Base-by-base conservation (phyloP, 208 protist species). In the Acanthamoeba healyi region DNA sequence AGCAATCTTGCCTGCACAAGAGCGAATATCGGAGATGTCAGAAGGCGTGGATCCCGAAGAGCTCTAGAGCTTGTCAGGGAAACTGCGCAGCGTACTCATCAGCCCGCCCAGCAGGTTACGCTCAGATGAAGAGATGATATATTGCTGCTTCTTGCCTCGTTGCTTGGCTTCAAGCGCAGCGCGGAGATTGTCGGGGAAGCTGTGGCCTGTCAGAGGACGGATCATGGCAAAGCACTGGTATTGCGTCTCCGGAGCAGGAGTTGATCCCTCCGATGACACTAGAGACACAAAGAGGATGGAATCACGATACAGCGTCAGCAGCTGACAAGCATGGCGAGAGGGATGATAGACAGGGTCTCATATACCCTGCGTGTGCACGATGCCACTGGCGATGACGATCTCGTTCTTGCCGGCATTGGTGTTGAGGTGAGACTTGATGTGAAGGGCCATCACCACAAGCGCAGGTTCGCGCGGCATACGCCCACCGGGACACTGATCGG, bases 371-470 rank as follows among this genome's bases (percentile, higher is more conserved):
- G 29, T 94, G 95, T 99, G 98, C 9, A 98, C 63, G 0, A 99
- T 96, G 44, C 97, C 94, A 40, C 98, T 98, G 22, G 97, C 97
- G 40, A 96, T 94, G n/a, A 98, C 94, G 61, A 99, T 97, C 86
- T 99, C 99, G 94, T 99, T 98, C 36, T 74, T 84, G 5, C 96
- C 94, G 7, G 95, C 96, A 24, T 96, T 97, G 74, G 81, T 96
- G 81, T 98, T 98, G 7, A 98, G 94, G 63, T 98, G 94, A 0
- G 98, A 97, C 93, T 99, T 98, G 12, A 99, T 79, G 72, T 98
- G 97, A 40, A 99, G 94, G 92, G 97, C 98, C 54, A 98, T 97
- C 42, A 98, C 86, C 12, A 56, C 49, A 24, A 94, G 56, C n/a
- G 74, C 4, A 2, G 90, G 90, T 17, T 63, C 54, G 42, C 49